These are phyloP conservation scores for Lasiodiplodia citricola DNA, from an alignment of 2,329 filamentous ascomycete species.

Conservation along the genomic window DNA sequence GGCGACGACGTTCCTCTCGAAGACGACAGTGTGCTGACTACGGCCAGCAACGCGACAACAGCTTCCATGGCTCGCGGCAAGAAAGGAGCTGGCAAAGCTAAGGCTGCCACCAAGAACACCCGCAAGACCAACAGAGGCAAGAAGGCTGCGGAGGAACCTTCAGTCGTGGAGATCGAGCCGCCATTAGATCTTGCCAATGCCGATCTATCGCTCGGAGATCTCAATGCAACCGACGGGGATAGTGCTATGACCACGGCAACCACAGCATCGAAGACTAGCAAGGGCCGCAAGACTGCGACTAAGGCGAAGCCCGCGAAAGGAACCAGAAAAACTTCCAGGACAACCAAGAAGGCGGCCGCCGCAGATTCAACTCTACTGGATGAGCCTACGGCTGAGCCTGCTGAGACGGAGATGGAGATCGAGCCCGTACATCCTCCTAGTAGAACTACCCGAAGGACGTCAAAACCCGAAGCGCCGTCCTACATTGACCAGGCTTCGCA, in stretches of 20 bases:
- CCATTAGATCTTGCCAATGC: not conserved
- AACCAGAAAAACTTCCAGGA: conserved; percentile 43
- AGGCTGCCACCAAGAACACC: conserved; percentile 55
- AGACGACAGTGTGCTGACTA: conserved; percentile 62
- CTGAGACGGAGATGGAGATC: not conserved
- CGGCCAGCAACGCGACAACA: conserved; percentile 47
- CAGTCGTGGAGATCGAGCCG: not conserved
- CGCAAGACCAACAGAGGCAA: conserved; percentile 45
- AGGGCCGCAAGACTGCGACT: conserved; percentile 45
- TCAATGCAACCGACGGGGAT: conserved; percentile 56
- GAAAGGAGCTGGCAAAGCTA: conserved; percentile 47
- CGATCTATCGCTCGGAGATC: conserved; percentile 17
- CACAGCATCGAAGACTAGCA: conserved; percentile 42
- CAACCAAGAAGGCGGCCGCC: conserved; percentile 38
- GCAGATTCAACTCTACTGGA: conserved; percentile 26
- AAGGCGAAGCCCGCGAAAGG: conserved; percentile 49
- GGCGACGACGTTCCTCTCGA: conserved; percentile 56
- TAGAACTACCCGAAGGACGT: not conserved
- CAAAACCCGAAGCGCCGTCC: conserved; percentile 3
- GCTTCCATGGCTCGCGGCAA: conserved; percentile 43
- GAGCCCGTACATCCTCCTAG: not conserved
- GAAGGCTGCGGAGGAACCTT: conserved; percentile 39
- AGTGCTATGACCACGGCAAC: conserved; percentile 57
- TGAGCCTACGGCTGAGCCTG: not conserved
- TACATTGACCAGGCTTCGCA: conserved; percentile 2